These are phyloP conservation scores for Starmerella riodocensis DNA, from an alignment of 805 yeast genomes.

Conservation along the genomic window DNA sequence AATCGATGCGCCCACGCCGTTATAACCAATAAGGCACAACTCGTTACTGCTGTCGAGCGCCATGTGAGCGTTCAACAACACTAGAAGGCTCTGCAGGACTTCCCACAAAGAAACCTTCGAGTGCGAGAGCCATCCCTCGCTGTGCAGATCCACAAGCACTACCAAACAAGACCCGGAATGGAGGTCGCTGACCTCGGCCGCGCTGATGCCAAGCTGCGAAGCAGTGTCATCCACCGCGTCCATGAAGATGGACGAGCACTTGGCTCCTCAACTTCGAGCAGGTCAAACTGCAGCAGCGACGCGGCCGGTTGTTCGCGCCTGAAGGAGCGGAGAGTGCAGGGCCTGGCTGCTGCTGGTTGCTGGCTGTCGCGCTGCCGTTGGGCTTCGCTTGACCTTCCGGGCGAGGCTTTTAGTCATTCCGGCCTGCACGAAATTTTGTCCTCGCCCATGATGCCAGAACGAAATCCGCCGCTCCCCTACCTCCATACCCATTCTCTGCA, in stretches of 20 bases:
- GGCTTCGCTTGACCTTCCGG: too few species aligned
- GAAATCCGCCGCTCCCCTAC: too few species aligned
- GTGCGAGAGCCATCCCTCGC: slow-evolving; percentile 46
- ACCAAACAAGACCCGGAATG: slow-evolving; percentile 70
- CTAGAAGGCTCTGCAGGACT: slow-evolving; percentile 51
- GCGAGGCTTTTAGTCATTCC: too few species aligned
- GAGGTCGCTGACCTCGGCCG: slow-evolving; percentile 28
- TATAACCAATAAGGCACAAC: slow-evolving; percentile 69
- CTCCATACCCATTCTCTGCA: too few species aligned
- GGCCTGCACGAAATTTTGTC: too few species aligned
- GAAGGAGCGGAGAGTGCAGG: too few species aligned
- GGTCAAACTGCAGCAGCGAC: too few species aligned
- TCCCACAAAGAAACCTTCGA: slow-evolving; percentile 35
- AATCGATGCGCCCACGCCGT: slow-evolving; percentile 53
- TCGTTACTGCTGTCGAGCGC: slow-evolving; percentile 72
- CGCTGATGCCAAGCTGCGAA: slow-evolving; percentile 18
- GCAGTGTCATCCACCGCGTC: slow-evolving; percentile 28
- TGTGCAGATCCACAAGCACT: slow-evolving; percentile 65
- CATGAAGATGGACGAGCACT: slow-evolving; percentile 15
- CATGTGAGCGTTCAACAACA: slow-evolving; percentile 75
- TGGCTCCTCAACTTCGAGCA: background rate
- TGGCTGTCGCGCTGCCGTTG: too few species aligned
- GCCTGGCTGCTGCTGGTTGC: too few species aligned
- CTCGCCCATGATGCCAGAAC: too few species aligned
- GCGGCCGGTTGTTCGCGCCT: too few species aligned